Conservation (phyloP, 2,329 filamentous ascomycete genomes). For the Cylindrodendrum hubeiense region DNA sequence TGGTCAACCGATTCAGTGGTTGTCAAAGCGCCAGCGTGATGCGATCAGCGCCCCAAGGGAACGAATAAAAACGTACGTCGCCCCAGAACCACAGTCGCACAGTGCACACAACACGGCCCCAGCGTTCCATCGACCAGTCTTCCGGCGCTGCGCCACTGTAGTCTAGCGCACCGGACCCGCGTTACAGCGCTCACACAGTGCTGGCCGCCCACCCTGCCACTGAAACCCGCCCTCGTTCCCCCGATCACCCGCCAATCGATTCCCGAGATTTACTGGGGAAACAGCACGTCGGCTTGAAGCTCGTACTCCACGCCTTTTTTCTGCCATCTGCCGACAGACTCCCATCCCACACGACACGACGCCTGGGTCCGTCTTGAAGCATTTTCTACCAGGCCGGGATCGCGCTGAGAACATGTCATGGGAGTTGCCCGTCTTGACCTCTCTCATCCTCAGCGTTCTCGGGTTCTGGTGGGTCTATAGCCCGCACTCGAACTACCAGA, state of each 20-base stretch:
- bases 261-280: constrained; percentile 43
- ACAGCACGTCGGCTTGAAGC: constrained; percentile 19
- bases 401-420: constrained; percentile 58
- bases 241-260: constrained; percentile 40
- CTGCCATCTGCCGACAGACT: constrained; percentile 45
- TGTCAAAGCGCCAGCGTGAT: constrained; percentile 18
- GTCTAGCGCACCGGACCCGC: not conserved
- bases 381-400: constrained; percentile 38
- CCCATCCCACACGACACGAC: constrained; percentile 41
- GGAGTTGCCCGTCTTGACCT: constrained; percentile 55
- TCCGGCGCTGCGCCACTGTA: not conserved
- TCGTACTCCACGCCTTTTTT: constrained; percentile 44
- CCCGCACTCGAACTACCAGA: constrained; percentile 48
- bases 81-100: constrained; percentile 3
- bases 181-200: constrained; percentile 19
- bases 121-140: not conserved
- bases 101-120: constrained; percentile 8
- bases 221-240: constrained; percentile 6
- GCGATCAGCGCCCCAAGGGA: constrained; percentile 6
- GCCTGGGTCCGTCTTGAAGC: constrained; percentile 39
- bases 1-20: not conserved
- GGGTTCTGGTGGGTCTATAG: constrained; percentile 54
- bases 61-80: constrained; percentile 8
- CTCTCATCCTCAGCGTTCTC: constrained; percentile 54
- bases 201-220: not conserved